Evolutionary conservation across 495 filamentous ascomycete genomes (phyloP), one percentile per base, ranked within the genome.

Genomic region (Chaetomidium leptoderma): DNA sequence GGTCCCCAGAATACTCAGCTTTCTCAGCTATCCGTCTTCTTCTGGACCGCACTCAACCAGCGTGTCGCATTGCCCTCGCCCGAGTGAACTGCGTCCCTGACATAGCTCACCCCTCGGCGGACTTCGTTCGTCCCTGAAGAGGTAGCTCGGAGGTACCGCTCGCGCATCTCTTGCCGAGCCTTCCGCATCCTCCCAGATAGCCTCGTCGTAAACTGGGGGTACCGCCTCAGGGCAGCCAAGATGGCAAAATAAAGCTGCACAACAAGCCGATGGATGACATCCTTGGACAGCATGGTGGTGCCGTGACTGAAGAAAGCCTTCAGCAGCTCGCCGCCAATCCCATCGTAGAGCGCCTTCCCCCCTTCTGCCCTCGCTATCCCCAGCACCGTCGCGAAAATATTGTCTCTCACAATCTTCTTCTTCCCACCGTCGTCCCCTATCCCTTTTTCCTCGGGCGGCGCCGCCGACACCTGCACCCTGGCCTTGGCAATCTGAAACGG

Each of bases 281-380:
- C 88, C 71, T 96, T 96, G 27, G 88, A 81, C 47, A 95, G 71
- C 89, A 95, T 95, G n/a, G 90, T 91, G 26, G 90, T 82, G 1
- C 91, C 92, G 63, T 95, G 90, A 13, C 83, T 85, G 68, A 96
- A 85, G 68, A 96, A 95, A 0, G 87, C 88, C 66, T 90, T 93
- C 6, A 92, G 64, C 35, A 96, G 72, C 73, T 96, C 90, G 9
- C 83, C 89, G 6, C 73, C 73, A 0, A 96, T 71, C 13, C 92
- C 92, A 19, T 87, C 82, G 65, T 96, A 97, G 27, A 97, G 70
- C 0, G 82, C 87, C 3, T 66, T 63, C 8, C 86, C 58, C 1
- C 92, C 92, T 55, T 96, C 89, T 0, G 72, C 75, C 26, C 74
- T 74, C 26, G 81, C 82, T 49, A 92, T 91, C 4, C 76, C 70